Evolutionary conservation across 371 early-diverging fungal genomes (phyloP).

Genomic region (Rhizopus delemar): DNA sequence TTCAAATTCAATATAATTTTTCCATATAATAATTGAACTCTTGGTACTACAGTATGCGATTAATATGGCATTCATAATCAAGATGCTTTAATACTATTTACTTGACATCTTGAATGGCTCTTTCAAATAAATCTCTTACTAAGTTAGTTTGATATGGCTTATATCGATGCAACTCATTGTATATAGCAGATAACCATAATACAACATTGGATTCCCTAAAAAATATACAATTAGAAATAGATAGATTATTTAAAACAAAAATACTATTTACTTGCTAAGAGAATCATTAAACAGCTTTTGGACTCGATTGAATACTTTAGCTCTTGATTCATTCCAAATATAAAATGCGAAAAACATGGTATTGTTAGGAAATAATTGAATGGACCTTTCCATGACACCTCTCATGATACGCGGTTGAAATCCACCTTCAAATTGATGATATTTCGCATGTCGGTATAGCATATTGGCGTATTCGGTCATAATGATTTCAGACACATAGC

Average conservation of each 20-base stretch:
- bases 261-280: slow-evolving; percentile 38
- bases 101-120: slow-evolving; percentile 53
- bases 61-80: neutral
- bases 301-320: slow-evolving; percentile 68
- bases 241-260: slow-evolving; percentile 1
- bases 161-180: slow-evolving; percentile 63
- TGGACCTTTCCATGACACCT: slow-evolving; percentile 44
- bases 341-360: slow-evolving; percentile 59
- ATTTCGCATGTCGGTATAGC: slow-evolving; percentile 44
- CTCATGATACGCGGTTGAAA: slow-evolving; percentile 58
- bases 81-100: slow-evolving; percentile 23
- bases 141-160: slow-evolving; percentile 55
- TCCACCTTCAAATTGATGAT: slow-evolving; percentile 23
- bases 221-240: slow-evolving; percentile 2
- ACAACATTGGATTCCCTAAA: slow-evolving; percentile 56
- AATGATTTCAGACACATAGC: slow-evolving; percentile 42
- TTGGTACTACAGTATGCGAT: slow-evolving; percentile 32
- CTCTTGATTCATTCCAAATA: slow-evolving; percentile 69
- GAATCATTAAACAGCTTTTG: slow-evolving; percentile 46
- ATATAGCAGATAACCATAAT: slow-evolving; percentile 63
- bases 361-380: slow-evolving; percentile 60
- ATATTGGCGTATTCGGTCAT: slow-evolving; percentile 50
- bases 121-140: slow-evolving; percentile 64
- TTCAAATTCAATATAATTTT: slow-evolving; percentile 63
- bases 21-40: slow-evolving; percentile 61